Base-by-base conservation (phyloP, 148 eudicot species). In the Agrostemma githago region DNA sequence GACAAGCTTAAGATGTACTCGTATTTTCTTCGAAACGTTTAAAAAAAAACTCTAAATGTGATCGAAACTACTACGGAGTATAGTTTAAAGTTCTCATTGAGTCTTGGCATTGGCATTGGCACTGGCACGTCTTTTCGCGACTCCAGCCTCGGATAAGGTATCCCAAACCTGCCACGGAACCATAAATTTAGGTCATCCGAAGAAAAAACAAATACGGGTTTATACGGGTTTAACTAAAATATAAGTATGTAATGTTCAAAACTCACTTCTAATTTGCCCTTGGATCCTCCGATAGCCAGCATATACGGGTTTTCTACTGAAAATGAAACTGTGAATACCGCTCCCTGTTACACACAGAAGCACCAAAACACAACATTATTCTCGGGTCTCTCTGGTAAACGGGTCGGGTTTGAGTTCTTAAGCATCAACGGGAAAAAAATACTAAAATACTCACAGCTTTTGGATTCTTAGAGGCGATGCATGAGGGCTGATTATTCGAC, bases 241-340 rank as follows among this genome's bases (percentile, higher is more conserved):
- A 26, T 26, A 26, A 26, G 34, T 26, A 26, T 26, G 1, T 26
- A 56, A 16, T 37, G 3, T 43, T 51, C 20, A 3, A 68, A 16
- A 83, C 89, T 80, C 68, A 94, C 98, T 74, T 88, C 84, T 76
- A 94, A 68, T 81, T 67, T 94, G 60, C 98, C 98, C 77, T 91
- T 89, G 2, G 98, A 89, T 56, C 98, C 98, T 77, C 93, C 98
- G 21, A 94, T 80, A 14, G 98, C 98, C 68, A 94, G 86, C 80
- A 86, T 74, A 65, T 80, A 82, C 16, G 98, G 96, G 71, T 82
- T 83, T 64, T 91, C 96, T 62, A 82, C 90, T 57, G 96, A 89
- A 79, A 94, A 94, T 8, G 86, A 86, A 74, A 94, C 77, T 14
- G 98, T 79, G 80, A 94, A 94, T 9, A 94, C 81, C 39, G 98